These are phyloP conservation scores for Epichloe sibirici DNA, from an alignment of 2,329 filamentous ascomycete genomes.

Conservation along the genomic window DNA sequence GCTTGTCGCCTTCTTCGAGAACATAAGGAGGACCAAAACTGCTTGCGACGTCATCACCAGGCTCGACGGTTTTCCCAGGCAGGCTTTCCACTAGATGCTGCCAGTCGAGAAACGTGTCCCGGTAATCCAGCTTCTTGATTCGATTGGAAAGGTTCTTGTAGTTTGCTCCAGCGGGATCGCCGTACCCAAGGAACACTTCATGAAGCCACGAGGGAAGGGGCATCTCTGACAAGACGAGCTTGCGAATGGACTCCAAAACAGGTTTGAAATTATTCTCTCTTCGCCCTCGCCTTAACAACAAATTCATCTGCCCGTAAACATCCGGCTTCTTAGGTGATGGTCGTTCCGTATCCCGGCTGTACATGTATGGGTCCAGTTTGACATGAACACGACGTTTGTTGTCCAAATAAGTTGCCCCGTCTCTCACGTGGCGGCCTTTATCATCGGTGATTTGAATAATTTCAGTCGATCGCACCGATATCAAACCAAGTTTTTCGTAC, in stretches of 20 bases:
- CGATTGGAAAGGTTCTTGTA: slow-evolving; percentile 74
- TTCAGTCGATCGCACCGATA: slow-evolving; percentile 67
- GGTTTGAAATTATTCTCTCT: slow-evolving; percentile 97
- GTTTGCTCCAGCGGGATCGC: slow-evolving; percentile 76
- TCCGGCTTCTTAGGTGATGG: slow-evolving; percentile 57
- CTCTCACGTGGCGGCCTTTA: slow-evolving; percentile 60
- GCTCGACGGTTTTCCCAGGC: slow-evolving; percentile 76
- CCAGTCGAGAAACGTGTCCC: slow-evolving; percentile 94
- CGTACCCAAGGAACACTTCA: slow-evolving; percentile 95
- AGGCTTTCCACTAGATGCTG: slow-evolving; percentile 83
- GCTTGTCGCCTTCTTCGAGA: slow-evolving; percentile 52
- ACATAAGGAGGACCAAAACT: slow-evolving; percentile 84
- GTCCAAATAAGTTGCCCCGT: slow-evolving; percentile 47
- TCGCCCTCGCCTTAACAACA: slow-evolving; percentile 70
- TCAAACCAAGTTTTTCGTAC: slow-evolving; percentile 53
- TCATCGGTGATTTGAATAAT: slow-evolving; percentile 80
- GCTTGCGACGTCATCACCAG: slow-evolving; percentile 54
- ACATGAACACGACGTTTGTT: slow-evolving; percentile 63
- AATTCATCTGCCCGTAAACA: slow-evolving; percentile 73
- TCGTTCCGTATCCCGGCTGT: slow-evolving; percentile 61
- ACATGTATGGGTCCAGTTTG: slow-evolving; percentile 67
- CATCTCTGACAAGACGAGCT: slow-evolving; percentile 71
- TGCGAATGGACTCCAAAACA: slow-evolving; percentile 82
- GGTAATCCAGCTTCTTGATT: slow-evolving; percentile 70
- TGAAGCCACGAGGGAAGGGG: slow-evolving; percentile 85